Conservation (phyloP, 1,139 yeast genomes). For the Tardiomyces digboiensis region DNA sequence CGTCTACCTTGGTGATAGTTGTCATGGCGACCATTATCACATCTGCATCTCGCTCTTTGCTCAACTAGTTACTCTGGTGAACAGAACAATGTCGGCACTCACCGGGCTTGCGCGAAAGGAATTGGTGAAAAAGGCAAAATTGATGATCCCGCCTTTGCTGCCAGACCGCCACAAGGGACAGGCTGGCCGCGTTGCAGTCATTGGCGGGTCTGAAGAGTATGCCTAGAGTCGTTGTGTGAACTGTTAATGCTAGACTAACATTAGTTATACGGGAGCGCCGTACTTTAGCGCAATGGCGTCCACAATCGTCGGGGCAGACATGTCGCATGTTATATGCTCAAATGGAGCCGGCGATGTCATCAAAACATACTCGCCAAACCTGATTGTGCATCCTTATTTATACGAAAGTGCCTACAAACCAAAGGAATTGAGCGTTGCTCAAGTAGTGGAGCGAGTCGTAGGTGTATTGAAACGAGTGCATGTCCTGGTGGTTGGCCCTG, state of each 20-base stretch:
- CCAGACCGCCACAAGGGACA: conserved; percentile 83
- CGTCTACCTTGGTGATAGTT: too few relatives aligned
- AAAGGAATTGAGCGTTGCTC: conserved; percentile 10
- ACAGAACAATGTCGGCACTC: conserved; percentile 1
- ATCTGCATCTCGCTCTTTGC: too few relatives aligned
- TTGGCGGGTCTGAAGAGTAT: conserved; percentile 86
- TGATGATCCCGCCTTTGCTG: conserved; percentile 66
- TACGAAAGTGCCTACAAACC: conserved; percentile 19
- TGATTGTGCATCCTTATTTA: conserved; percentile 94
- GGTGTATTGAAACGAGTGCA: conserved; percentile 57
- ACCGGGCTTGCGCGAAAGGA: not conserved
- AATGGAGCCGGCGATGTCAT: conserved; percentile 67
- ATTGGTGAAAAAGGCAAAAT: conserved; percentile 28
- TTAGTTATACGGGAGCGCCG: conserved; percentile 84
- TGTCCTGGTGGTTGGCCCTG: conserved; percentile 86
- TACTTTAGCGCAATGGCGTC: conserved; percentile 82
- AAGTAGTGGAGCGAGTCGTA: conserved; percentile 45
- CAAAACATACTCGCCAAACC: conserved; percentile 81
- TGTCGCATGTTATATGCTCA: conserved; percentile 84
- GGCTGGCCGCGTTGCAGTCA: conserved; percentile 76
- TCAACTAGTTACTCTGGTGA: too few relatives aligned
- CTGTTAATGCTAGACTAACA: too few relatives aligned
- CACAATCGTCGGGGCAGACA: conserved; percentile 78
- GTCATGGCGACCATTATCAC: too few relatives aligned
- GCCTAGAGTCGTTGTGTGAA: too few relatives aligned